Base-by-base conservation (phyloP, 179 eudicot genomes). In the Silene coronaria region DNA sequence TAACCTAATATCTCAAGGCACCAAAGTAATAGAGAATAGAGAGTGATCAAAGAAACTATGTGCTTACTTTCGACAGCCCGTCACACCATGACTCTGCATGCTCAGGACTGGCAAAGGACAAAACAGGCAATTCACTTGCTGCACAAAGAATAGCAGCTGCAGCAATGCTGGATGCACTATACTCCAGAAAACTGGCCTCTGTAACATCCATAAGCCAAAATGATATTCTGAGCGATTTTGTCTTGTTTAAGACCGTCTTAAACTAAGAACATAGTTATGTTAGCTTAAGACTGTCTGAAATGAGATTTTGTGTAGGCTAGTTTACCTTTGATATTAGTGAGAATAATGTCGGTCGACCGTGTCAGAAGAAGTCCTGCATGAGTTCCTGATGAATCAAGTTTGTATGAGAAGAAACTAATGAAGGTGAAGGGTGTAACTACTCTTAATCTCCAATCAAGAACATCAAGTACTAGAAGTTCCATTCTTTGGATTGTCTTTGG, bases 111-210 rank as follows among this genome's bases (percentile, higher is more conserved):
- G 86, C 74, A 72, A 81, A 80, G 67, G 98, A 85, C 81, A 92
- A 83, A 60, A 77, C 80, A 30, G 96, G 91, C 12, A 89, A 62
- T 72, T 90, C 90, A 82, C 82, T 88, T 65, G 97, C 89, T 76
- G 97, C 97, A 80, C 90, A 88, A 60, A 90, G 89, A 64, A 89
- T 86, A 46, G 96, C 78, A 70, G 93, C 88, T 70, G 97, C 92
- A 26, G 96, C 97, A 76, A 93, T 88, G 86, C 88, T 89, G 66
- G 98, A 93, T 80, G 98, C 91, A 84, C 88, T 81, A 72, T 86
- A 84, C 84, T 88, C 97, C 51, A 87, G 74, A 51, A 87, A 81
- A 77, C 91, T 90, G 76, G 82, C 82, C 82, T 90, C 98, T 93
- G 93, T 58, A 38, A 60, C 51, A 71, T 27, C 45, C 42, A 71